Conservation (phyloP, 2,329 filamentous ascomycete genomes). For the Pestalotiopsis sp. region DNA sequence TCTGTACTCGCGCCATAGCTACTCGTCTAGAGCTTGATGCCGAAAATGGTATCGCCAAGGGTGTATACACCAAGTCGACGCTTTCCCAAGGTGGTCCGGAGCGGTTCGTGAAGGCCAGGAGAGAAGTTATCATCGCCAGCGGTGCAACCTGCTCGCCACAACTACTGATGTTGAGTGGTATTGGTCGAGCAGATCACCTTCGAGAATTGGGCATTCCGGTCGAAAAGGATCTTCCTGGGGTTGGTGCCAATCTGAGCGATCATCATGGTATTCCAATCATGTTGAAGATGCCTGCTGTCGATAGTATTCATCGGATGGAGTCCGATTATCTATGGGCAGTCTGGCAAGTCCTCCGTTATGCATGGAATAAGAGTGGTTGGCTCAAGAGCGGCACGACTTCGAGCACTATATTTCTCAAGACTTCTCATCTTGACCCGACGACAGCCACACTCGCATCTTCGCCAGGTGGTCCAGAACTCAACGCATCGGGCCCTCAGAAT, state of each 20-base stretch:
- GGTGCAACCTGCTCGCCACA: conserved; percentile 17
- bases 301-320: conserved; percentile 14
- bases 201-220: conserved; percentile 3
- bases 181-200: conserved; percentile 10
- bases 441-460: not conserved
- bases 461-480: conserved; percentile 2
- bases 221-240: conserved; percentile 14
- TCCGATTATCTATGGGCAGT: conserved; percentile 9
- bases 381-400: conserved; percentile 14
- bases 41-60: not conserved
- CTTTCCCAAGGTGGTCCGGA: not conserved
- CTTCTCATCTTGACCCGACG: conserved; percentile 8
- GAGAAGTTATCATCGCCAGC: conserved; percentile 16
- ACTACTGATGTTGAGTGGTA: conserved; percentile 17
- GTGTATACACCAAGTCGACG: conserved; percentile 10
- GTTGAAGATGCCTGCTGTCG: conserved; percentile 11
- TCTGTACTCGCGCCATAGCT: conserved; percentile 15
- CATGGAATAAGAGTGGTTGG: conserved; percentile 11
- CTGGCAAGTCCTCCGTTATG: conserved; percentile 15
- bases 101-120: conserved; percentile 8
- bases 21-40: conserved; percentile 13
- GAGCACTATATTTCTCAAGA: conserved; percentile 14
- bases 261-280: conserved; percentile 17
- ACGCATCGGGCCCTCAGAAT: conserved; percentile 23
- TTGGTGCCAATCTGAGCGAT: conserved; percentile 15